Evolutionary conservation across 306 rosid genomes (phyloP), one percentile per base, ranked within the genome.

Genomic region (Quercus gilva): DNA sequence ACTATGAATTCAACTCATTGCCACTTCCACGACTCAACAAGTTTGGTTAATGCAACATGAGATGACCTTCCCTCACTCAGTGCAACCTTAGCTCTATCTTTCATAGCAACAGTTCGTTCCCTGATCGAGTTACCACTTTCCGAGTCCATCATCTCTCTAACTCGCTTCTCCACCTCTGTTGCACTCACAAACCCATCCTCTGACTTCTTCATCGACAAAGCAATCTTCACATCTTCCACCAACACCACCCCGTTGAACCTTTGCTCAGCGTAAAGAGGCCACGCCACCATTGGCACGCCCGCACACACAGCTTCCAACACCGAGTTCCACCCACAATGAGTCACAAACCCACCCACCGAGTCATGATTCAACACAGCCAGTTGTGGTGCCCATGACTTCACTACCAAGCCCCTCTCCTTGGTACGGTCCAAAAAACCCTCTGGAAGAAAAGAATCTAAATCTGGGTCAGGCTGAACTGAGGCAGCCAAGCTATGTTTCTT

Each of bases 221-320:
- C 91, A 33, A 88, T 78, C 70, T 81, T 90, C 74, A 88, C 81
- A 37, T 90, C 92, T 49, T 79, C 41, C 59, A 90, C 90, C 84
- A 92, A 0, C 21, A 85, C 4, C 21, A 77, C 55, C 15, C 81
- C 73, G 26, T 92, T 90, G 5, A 85, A 13, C 56, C 43, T 77
- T 60, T 90, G 94, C 72, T 92, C 94, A 0, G 90, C 90, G n/a
- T 85, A 90, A 10, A 85, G 64, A 6, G 94, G 90, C 94, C 94
- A 88, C 6, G 89, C 85, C 71, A 85, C 74, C 82, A 87, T 76
- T 0, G 91, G 91, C 56, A 87, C 89, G 3, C 92, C 90, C 0
- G 67, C 83, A 21, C 86, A 76, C 5, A 87, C 78, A 0, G 91
- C 81, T 52, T 92, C 97, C 71, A 92, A 43, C 52, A 88, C 88